Percentiles rank a stretch among this genome's conserved stretches.
Evolutionary conservation across 2,329 filamentous ascomycete species (phyloP).

Genomic region (Aspergillus alliaceus): DNA sequence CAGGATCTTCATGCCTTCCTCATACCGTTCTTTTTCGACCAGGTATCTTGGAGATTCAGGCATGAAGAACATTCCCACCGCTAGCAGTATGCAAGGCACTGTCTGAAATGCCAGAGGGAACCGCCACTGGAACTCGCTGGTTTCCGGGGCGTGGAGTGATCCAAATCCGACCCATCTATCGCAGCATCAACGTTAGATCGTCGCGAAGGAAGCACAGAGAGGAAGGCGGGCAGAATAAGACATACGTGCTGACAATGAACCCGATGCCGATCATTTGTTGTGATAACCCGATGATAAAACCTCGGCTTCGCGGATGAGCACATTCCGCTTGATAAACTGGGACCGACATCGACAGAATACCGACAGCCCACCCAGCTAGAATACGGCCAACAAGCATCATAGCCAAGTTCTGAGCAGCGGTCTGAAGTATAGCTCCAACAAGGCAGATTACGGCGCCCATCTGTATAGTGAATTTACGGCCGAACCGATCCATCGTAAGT

Average conservation of each 20-base stretch:
- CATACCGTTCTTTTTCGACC: slow-evolving; percentile 46
- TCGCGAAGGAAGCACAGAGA: background rate
- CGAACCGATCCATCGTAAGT: slow-evolving; percentile 61
- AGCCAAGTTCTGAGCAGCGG: slow-evolving; percentile 54
- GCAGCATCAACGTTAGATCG: slow-evolving; percentile 9
- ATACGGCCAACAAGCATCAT: slow-evolving; percentile 60
- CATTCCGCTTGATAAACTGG: slow-evolving; percentile 66
- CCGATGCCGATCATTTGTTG: slow-evolving; percentile 49
- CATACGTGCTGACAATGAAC: slow-evolving; percentile 45
- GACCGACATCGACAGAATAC: slow-evolving; percentile 51
- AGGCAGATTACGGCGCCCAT: slow-evolving; percentile 59
- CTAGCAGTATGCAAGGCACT: slow-evolving; percentile 42
- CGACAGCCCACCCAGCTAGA: slow-evolving; percentile 50
- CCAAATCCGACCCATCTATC: slow-evolving; percentile 51
- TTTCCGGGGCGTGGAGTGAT: slow-evolving; percentile 37
- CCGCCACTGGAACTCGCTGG: slow-evolving; percentile 36
- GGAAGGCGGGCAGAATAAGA: background rate
- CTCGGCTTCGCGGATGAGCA: slow-evolving; percentile 59
- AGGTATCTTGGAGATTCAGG: slow-evolving; percentile 38
- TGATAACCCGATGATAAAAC: slow-evolving; percentile 45
- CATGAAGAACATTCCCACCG: slow-evolving; percentile 33
- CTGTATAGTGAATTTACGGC: slow-evolving; percentile 60
- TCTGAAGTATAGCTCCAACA: slow-evolving; percentile 60
- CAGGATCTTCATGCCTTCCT: slow-evolving; percentile 51
- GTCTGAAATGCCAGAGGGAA: slow-evolving; percentile 38